These are phyloP conservation scores for Pyricularia pennisetigena DNA, from an alignment of 2,329 filamentous ascomycete genomes.

Conservation along the genomic window DNA sequence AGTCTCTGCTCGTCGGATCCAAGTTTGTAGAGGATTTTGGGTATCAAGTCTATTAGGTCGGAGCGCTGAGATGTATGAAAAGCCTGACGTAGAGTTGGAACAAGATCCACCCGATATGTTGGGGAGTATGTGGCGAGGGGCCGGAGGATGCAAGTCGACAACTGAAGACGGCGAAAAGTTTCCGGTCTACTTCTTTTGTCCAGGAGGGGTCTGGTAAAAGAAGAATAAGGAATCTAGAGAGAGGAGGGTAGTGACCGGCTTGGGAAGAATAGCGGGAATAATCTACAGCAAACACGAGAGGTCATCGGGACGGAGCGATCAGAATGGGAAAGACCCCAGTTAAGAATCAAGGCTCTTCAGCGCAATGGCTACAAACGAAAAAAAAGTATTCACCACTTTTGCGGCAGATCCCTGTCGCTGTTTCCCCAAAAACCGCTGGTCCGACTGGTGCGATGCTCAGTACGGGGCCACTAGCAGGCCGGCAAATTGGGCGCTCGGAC, in stretches of 20 bases:
- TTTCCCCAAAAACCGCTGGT: slow-evolving; percentile 6
- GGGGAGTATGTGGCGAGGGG: neutral
- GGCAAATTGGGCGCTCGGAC: neutral
- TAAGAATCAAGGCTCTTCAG: neutral
- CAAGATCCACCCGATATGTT: neutral
- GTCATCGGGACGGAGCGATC: slow-evolving; percentile 1
- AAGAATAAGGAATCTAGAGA: neutral
- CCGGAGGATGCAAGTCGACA: neutral
- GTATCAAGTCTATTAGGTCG: slow-evolving; percentile 3
- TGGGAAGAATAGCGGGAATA: neutral
- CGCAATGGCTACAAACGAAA: neutral
- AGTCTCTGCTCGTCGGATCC: neutral
- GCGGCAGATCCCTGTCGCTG: slow-evolving; percentile 3
- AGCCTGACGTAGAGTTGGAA: neutral
- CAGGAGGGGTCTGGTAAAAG: neutral
- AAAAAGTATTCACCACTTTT: slow-evolving; percentile 5
- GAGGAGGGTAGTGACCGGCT: neutral
- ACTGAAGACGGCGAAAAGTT: neutral
- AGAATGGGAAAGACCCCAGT: slow-evolving; percentile 1
- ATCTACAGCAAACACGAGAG: neutral
- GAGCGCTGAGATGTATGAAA: neutral
- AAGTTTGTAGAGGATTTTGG: neutral
- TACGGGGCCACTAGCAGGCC: neutral
- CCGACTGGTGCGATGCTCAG: slow-evolving; percentile 3
- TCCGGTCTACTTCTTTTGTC: neutral